phyloP scores from a whole-genome alignment of 192 early-diverging fungal genomes.

The Fimicolochytrium jonesii region DNA sequence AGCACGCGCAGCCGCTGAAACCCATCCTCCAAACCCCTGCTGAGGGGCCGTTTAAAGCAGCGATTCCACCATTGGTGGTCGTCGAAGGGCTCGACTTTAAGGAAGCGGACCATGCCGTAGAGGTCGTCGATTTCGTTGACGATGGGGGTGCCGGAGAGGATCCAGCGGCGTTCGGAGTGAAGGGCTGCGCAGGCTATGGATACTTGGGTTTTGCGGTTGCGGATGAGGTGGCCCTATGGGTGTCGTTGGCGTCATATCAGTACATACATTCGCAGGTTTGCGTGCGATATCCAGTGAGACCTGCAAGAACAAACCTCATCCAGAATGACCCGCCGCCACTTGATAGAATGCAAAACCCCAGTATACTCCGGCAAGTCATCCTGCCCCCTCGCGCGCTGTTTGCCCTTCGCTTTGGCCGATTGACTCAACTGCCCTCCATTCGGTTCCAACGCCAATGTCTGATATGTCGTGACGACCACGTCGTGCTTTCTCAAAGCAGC shows the following conservation, averaged over 20 bases:
- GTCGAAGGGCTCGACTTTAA: too few species aligned
- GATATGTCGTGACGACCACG: slow-evolving; percentile 60
- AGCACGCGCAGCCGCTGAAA: neutral
- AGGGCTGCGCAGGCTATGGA: too few species aligned
- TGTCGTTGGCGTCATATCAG: too few species aligned
- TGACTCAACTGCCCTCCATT: neutral
- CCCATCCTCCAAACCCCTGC: neutral
- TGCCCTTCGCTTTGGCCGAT: too few species aligned
- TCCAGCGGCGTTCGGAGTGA: slow-evolving; percentile 72
- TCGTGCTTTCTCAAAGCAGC: slow-evolving; percentile 26
- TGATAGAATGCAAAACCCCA: slow-evolving; percentile 45
- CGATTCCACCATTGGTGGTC: slow-evolving; percentile 3
- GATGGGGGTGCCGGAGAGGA: slow-evolving; percentile 51
- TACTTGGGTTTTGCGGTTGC: too few species aligned
- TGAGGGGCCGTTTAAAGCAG: neutral
- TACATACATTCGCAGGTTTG: too few species aligned
- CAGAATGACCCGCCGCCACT: slow-evolving; percentile 77
- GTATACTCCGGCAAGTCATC: neutral
- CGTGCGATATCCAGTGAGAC: too few species aligned
- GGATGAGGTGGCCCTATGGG: too few species aligned
- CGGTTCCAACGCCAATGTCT: slow-evolving; percentile 20
- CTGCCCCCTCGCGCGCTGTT: neutral
- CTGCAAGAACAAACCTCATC: slow-evolving; percentile 87
- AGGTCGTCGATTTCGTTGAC: slow-evolving; percentile 48
- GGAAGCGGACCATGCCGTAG: slow-evolving; percentile 69